Evolutionary conservation across 2,329 filamentous ascomycete genomes (phyloP).

Genomic region (Metarhizium robertsii): DNA sequence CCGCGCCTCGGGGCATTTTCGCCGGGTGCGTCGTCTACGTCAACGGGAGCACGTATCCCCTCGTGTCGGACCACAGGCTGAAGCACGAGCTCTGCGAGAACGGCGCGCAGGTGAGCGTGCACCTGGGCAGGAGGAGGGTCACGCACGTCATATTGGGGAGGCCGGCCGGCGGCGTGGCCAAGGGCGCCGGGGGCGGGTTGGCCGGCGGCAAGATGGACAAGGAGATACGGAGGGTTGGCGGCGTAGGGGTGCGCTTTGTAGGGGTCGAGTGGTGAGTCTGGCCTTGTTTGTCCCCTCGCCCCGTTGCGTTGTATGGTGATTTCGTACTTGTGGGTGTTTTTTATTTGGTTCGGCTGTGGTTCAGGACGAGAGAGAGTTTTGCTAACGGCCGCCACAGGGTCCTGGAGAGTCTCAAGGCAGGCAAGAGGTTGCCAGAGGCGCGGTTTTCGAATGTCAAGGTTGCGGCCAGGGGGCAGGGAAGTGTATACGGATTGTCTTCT

Average conservation of each 20-base stretch:
- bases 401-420: slow-evolving; percentile 71
- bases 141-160: slow-evolving; percentile 78
- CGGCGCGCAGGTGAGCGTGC: slow-evolving; percentile 62
- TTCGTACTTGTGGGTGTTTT: no score
- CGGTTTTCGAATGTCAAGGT: slow-evolving; percentile 57
- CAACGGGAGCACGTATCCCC: slow-evolving; percentile 76
- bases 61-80: slow-evolving; percentile 76
- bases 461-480: slow-evolving; percentile 52
- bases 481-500: slow-evolving; percentile 43
- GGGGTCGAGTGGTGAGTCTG: slow-evolving; percentile 63
- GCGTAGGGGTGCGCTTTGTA: slow-evolving; percentile 68
- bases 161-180: slow-evolving; percentile 30
- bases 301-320: no score
- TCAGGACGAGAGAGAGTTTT: no score
- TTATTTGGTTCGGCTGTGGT: no score
- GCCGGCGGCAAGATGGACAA: slow-evolving; percentile 71
- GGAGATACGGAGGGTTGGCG: slow-evolving; percentile 60
- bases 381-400: slow-evolving; percentile 42
- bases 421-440: slow-evolving; percentile 65
- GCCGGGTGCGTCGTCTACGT: slow-evolving; percentile 67
- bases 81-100: slow-evolving; percentile 68
- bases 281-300: not conserved
- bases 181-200: slow-evolving; percentile 63
- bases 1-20: slow-evolving; percentile 43
- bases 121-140: slow-evolving; percentile 62